Conservation (phyloP, 2,329 filamentous ascomycete species). For the Trichoderma asperellum region DNA sequence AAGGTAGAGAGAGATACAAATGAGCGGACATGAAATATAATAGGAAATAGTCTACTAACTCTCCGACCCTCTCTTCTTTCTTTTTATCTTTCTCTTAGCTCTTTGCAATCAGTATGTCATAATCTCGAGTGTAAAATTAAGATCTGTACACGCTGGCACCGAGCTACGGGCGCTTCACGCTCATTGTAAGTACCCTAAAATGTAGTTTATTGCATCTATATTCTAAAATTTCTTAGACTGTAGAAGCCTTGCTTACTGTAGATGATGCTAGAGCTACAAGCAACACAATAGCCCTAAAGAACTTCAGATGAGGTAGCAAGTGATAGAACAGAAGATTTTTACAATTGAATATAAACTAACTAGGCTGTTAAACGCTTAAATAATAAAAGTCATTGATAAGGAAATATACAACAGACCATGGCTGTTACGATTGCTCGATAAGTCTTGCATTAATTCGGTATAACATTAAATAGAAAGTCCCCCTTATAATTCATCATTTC, state of each 20-base stretch:
- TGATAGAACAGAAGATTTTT: background rate
- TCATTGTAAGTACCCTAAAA: background rate
- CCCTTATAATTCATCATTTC: background rate
- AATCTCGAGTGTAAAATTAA: background rate
- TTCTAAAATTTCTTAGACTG: background rate
- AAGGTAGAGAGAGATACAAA: background rate
- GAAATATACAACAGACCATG: background rate
- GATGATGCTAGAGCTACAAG: background rate
- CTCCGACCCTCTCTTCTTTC: background rate
- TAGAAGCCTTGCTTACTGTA: background rate
- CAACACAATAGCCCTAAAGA: background rate
- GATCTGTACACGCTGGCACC: background rate
- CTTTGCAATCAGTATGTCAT: background rate
- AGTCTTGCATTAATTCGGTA: slow-evolving; percentile 8
- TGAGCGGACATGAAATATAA: background rate
- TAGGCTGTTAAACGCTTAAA: background rate
- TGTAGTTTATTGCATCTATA: background rate
- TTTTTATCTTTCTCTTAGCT: background rate
- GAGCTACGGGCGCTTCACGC: background rate
- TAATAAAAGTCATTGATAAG: background rate
- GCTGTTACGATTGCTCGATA: slow-evolving; percentile 8
- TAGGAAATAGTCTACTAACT: background rate
- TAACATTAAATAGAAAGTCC: background rate
- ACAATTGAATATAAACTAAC: background rate
- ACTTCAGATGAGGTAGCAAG: background rate